Percentiles rank a stretch among this genome's conserved stretches.
These are phyloP conservation scores for Hanseniaspora jakobsenii DNA, from an alignment of 805 yeast species.

Conservation along the genomic window DNA sequence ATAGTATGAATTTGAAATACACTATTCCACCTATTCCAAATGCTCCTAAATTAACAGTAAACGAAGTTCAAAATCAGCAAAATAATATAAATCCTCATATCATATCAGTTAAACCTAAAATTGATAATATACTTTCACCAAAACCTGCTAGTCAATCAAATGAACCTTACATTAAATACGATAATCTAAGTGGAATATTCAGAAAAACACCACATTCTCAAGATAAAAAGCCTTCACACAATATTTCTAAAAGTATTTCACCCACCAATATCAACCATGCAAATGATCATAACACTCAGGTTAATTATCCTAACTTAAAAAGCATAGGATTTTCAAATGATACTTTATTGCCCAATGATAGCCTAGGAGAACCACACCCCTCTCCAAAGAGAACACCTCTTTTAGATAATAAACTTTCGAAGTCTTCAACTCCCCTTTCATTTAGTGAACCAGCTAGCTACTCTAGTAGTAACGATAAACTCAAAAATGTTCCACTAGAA, in stretches of 20 bases:
- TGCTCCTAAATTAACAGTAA: constrained; percentile 4
- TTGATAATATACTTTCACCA: neutral
- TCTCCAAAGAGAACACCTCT: neutral
- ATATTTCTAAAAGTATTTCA: constrained; percentile 9
- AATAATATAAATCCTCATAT: constrained; percentile 1
- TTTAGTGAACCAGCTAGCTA: no score
- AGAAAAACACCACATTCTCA: no score
- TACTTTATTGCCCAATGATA: no score
- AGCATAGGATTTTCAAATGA: neutral
- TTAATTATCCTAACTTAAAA: constrained; percentile 7
- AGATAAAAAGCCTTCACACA: no score
- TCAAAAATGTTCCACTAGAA: no score
- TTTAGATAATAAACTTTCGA: no score
- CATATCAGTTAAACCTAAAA: neutral
- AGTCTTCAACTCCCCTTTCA: no score
- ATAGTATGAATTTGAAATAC: constrained; percentile 6
- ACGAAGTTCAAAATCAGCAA: neutral
- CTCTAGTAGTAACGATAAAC: no score
- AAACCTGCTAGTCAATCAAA: neutral
- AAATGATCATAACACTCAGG: neutral
- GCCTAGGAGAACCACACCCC: no score
- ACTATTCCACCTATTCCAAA: constrained; percentile 14
- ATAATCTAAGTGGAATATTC: constrained; percentile 11
- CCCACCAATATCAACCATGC: neutral
- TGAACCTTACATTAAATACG: constrained; percentile 5